Percentiles rank a stretch among this genome's conserved stretches.
Conservation (phyloP, 768 basidiomycete species). For the Xanthoconium purpureum region DNA sequence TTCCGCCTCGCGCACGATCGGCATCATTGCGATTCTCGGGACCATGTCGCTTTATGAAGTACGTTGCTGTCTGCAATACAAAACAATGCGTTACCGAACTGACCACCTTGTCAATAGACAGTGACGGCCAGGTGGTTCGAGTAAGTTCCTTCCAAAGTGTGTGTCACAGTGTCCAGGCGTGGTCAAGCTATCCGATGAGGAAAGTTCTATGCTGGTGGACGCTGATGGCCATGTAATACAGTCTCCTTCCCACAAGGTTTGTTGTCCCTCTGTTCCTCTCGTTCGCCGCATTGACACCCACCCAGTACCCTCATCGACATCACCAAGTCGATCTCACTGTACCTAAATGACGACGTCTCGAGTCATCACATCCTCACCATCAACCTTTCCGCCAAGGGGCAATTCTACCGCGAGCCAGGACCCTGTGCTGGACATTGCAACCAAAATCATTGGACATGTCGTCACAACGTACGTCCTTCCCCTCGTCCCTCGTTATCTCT, state of each 20-base stretch:
- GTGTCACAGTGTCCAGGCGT: slow-evolving; percentile 44
- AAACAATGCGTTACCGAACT: background rate
- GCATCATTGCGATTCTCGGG: slow-evolving; percentile 64
- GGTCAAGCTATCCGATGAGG: slow-evolving; percentile 62
- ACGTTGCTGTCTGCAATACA: background rate
- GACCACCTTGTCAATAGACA: slow-evolving; percentile 42
- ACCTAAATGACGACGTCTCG: slow-evolving; percentile 70
- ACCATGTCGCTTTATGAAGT: slow-evolving; percentile 77
- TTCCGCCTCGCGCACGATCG: slow-evolving; percentile 68
- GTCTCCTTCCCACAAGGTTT: slow-evolving; percentile 70
- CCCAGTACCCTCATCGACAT: slow-evolving; percentile 76
- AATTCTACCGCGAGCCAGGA: slow-evolving; percentile 74
- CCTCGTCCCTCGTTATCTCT: background rate
- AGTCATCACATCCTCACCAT: slow-evolving; percentile 71
- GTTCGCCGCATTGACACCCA: background rate
- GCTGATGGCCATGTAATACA: slow-evolving; percentile 72
- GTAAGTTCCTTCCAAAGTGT: slow-evolving; percentile 39
- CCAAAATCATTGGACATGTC: slow-evolving; percentile 92
- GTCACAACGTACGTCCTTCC: slow-evolving; percentile 71
- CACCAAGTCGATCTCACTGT: slow-evolving; percentile 75
- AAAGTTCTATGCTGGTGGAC: slow-evolving; percentile 56
- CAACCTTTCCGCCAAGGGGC: slow-evolving; percentile 88
- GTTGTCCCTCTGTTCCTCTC: background rate
- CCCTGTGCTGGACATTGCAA: slow-evolving; percentile 85
- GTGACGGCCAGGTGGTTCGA: slow-evolving; percentile 72